A percentile compares a stretch with the other conserved stretches of the same genome.
Evolutionary conservation across 2,329 filamentous ascomycete genomes (phyloP).

Genomic region (Eutypella sp.): DNA sequence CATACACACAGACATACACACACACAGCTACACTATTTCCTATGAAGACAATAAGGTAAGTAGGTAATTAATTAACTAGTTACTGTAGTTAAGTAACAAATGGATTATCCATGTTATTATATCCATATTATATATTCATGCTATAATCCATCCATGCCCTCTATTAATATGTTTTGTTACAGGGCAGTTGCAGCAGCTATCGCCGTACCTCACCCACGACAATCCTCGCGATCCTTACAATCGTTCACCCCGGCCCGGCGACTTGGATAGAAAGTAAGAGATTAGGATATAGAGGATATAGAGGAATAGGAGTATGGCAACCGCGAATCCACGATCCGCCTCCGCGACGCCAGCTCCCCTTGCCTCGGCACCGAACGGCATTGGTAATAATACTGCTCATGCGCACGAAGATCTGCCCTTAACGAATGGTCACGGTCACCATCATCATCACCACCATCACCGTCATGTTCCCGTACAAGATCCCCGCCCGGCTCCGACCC

Average conservation of each 20-base stretch:
- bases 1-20: too few relatives aligned
- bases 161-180: background rate
- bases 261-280: background rate
- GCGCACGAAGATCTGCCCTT: constrained; percentile 28
- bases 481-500: constrained; percentile 36
- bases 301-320: constrained; percentile 32
- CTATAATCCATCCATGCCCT: background rate
- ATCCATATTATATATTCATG: background rate
- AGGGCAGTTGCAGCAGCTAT: background rate
- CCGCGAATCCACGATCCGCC: constrained; percentile 28
- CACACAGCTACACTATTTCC: background rate
- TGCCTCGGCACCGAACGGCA: constrained; percentile 25
- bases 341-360: constrained; percentile 27
- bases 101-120: background rate
- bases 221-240: too few relatives aligned
- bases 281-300: too few relatives aligned
- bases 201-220: background rate
- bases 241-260: too few relatives aligned
- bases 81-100: too few relatives aligned
- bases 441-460: constrained; percentile 31
- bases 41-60: background rate
- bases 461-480: constrained; percentile 35
- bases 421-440: constrained; percentile 28
- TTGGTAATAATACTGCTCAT: constrained; percentile 27
- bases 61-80: too few relatives aligned